Base-by-base conservation (phyloP, 345 rosid genomes). In the Eucalyptus regnans region DNA sequence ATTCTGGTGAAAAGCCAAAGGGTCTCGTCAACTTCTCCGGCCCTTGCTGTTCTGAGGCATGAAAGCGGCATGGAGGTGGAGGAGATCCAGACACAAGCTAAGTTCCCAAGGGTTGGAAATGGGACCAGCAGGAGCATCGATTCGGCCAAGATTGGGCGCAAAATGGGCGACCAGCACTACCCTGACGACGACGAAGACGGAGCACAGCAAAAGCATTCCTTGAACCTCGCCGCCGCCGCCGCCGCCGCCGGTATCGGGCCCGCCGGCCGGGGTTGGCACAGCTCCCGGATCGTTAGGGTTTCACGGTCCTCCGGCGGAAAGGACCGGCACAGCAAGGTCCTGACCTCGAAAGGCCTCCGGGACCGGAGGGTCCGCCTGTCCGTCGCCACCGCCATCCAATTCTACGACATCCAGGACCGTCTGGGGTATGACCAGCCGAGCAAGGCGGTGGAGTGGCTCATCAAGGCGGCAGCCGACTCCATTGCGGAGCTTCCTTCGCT, bases 271-370 rank as follows among this genome's bases (percentile, higher is more conserved):
- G 94, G 95, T 86, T 96, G 97, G 97, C 97, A 89, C 50, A 94
- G 97, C 1, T 96, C 99, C 3, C 88, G 99, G 88, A 98, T 98
- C 80, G 95, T 97, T 92, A 96, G 99, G 98, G 99, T 97, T 93
- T 96, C 99, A 1, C 91, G 99, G 87, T 97, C 99, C 76, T 95
- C 99, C 7, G 99, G 99, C 64, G 99, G 99, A 7, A 98, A 98
- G 92, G 99, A 98, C 91, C 94, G 99, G 88, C 99, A 98, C 93
- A 98, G 99, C 93, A 98, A 98, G 92, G 99, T 98, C 2, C 96
- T 93, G 95, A 98, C 99, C 31, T 97, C 99, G 0, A 97, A 96
- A 89, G 99, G 99, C 25, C 91, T 95, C 44, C 92, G 98, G 89
- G 99, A 98, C 95, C 90, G 99, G 83, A 92, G 99, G 88, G 99